Evolutionary conservation across 495 filamentous ascomycete species (phyloP), one percentile per base, ranked within the genome.

Genomic region (Extremus antarcticus): DNA sequence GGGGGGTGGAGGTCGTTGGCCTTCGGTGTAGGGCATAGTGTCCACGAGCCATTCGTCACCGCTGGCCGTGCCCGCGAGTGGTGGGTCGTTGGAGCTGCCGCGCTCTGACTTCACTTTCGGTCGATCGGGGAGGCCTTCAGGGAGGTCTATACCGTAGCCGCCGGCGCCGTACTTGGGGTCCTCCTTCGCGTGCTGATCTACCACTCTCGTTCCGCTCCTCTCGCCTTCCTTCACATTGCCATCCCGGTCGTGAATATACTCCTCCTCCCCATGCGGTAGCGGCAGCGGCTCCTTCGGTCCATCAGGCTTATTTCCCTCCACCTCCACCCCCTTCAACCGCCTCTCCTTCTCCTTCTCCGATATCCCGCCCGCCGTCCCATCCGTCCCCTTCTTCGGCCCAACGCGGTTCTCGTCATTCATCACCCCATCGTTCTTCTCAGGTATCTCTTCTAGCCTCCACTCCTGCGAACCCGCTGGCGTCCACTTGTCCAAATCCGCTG

Each of bases 271-370:
- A 50, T 86, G 84, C 4, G 90, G 88, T 57, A 90, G 65, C 15
- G 88, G 87, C 24, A 84, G 89, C 25, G 82, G 84, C 61, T 91
- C 88, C 66, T 92, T 94, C 8, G 90, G 90, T 2, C 82, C 78
- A 53, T 85, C 82, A 19, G 90, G 89, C 54, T 77, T 80, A 70
- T 89, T 91, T 60, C 85, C 85, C 17, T 74, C 59, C 66, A 75
- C 80, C 56, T 74, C 74, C 25, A 72, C 75, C 58, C 83, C 78
- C 52, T 79, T 71, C 45, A 74, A 74, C 52, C 82, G 82, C 21
- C 77, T 75, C 39, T 82, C 83, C 66, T 85, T 88, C 47, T 80
- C 78, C 71, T 94, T 94, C 64, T 87, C 85, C 53, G 83, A 87
- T 19, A 94, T 85, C 20, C 90, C 89, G 23, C 88, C 88, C 60